Percentiles rank a stretch among this genome's conserved stretches.
Conservation (phyloP, 1,139 yeast species). For the Geotrichum carabidarum region DNA sequence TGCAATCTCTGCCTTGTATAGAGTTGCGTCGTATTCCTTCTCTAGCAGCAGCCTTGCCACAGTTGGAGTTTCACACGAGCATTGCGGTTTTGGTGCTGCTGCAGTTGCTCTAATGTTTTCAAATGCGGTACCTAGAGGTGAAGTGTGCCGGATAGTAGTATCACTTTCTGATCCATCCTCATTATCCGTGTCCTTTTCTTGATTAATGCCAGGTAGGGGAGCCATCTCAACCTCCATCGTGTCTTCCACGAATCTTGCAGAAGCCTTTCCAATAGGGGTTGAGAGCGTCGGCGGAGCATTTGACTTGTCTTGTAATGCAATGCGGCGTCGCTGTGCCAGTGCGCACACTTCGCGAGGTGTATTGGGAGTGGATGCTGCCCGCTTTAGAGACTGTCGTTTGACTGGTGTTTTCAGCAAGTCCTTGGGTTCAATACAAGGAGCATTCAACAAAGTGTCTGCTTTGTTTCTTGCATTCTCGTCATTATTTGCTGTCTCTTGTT, state of each 20-base stretch:
- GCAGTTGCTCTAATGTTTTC: background rate
- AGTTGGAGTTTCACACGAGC: background rate
- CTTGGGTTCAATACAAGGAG: background rate
- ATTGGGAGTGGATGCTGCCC: background rate
- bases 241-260: background rate
- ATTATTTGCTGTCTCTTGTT: background rate
- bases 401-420: background rate
- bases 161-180: background rate
- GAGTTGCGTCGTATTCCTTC: background rate
- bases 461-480: background rate
- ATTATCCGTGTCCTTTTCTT: background rate
- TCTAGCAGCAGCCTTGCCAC: background rate
- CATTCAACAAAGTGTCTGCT: background rate
- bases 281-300: background rate
- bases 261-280: background rate
- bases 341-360: background rate
- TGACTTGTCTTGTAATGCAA: constrained; percentile 1
- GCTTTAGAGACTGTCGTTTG: background rate
- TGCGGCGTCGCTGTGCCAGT: background rate
- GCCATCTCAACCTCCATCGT: background rate
- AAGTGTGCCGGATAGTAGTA: background rate
- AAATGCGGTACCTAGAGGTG: background rate
- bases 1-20: background rate
- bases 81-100: background rate
- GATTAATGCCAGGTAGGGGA: background rate